Evolutionary conservation across 768 basidiomycete genomes (phyloP).

Genomic region (Pholiota molesta): DNA sequence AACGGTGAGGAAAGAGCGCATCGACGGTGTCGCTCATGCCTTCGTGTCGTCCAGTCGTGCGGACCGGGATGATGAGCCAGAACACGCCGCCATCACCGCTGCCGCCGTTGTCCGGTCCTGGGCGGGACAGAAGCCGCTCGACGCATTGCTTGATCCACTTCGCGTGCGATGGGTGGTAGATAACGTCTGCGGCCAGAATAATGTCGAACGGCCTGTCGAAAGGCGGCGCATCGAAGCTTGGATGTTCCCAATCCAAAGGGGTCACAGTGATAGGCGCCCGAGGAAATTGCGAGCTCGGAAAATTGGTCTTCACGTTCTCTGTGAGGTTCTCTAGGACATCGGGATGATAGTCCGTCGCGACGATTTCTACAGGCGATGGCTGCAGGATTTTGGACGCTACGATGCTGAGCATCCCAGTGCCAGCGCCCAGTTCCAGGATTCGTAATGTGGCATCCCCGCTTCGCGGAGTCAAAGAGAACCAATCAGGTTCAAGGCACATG

Average conservation of each 20-base stretch:
- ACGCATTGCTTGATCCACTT: constrained; percentile 69
- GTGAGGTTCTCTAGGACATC: constrained; percentile 72
- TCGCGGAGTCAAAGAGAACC: constrained; percentile 21
- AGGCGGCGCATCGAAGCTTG: constrained; percentile 36
- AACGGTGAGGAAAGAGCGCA: constrained; percentile 45
- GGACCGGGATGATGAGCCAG: constrained; percentile 73
- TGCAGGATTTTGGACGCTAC: constrained; percentile 47
- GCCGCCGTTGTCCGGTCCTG: constrained; percentile 11
- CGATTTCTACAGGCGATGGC: constrained; percentile 35
- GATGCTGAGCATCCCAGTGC: constrained; percentile 84
- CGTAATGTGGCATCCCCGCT: constrained; percentile 31
- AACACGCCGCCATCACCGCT: constrained; percentile 53
- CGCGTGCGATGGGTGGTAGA: constrained; percentile 75
- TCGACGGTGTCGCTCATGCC: constrained; percentile 61
- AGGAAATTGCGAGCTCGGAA: constrained; percentile 17
- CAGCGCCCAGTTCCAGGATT: constrained; percentile 83
- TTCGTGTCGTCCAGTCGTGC: constrained; percentile 66
- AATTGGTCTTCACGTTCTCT: constrained; percentile 61
- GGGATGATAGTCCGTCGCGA: constrained; percentile 81
- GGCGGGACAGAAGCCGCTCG: constrained; percentile 45
- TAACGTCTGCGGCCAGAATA: constrained; percentile 78
- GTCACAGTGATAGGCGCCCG: constrained; percentile 42
- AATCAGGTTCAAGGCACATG: constrained; percentile 53
- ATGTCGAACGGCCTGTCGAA: constrained; percentile 59
- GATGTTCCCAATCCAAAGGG: constrained; percentile 67